phyloP scores from a whole-genome alignment of 2,329 filamentous ascomycete genomes.

The Aspergillus sp. region DNA sequence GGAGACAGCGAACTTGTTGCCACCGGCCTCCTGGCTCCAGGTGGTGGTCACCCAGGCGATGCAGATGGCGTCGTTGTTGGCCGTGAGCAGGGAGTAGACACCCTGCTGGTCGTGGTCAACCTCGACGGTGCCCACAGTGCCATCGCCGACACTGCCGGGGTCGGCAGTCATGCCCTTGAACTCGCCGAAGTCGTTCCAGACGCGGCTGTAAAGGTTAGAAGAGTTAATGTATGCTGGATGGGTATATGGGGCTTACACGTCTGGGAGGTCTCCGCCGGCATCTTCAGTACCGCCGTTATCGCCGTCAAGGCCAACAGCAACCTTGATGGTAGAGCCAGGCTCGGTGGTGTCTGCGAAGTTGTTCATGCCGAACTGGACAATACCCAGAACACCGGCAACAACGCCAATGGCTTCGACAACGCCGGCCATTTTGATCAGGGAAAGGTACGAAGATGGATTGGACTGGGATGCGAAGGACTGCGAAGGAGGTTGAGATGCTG shows the following conservation, averaged over 20 bases:
- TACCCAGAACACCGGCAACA: slow-evolving; percentile 7
- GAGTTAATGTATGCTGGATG: background rate
- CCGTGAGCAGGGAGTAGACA: slow-evolving; percentile 10
- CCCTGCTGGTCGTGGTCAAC: slow-evolving; percentile 14
- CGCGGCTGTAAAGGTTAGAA: background rate
- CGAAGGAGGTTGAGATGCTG: background rate
- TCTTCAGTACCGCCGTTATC: background rate
- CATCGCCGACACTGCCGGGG: slow-evolving; percentile 5
- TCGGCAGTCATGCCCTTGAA: slow-evolving; percentile 8
- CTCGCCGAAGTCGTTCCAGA: slow-evolving; percentile 13
- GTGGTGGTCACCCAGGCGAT: slow-evolving; percentile 16
- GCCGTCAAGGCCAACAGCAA: slow-evolving; percentile 11
- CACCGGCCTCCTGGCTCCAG: slow-evolving; percentile 8
- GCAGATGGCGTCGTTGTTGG: slow-evolving; percentile 14
- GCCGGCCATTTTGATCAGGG: background rate
- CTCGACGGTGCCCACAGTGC: slow-evolving; percentile 6
- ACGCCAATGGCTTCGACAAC: slow-evolving; percentile 9
- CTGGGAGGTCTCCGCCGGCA: slow-evolving; percentile 12
- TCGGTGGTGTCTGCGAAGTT: slow-evolving; percentile 5
- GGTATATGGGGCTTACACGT: slow-evolving; percentile 1
- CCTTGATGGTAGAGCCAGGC: slow-evolving; percentile 13
- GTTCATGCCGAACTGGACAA: slow-evolving; percentile 5
- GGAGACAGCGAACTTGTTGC: slow-evolving; percentile 12
- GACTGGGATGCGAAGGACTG: background rate
- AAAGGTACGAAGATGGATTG: background rate